phyloP scores from a whole-genome alignment of 495 filamentous ascomycete genomes.

The Venustampulla echinocandica region DNA sequence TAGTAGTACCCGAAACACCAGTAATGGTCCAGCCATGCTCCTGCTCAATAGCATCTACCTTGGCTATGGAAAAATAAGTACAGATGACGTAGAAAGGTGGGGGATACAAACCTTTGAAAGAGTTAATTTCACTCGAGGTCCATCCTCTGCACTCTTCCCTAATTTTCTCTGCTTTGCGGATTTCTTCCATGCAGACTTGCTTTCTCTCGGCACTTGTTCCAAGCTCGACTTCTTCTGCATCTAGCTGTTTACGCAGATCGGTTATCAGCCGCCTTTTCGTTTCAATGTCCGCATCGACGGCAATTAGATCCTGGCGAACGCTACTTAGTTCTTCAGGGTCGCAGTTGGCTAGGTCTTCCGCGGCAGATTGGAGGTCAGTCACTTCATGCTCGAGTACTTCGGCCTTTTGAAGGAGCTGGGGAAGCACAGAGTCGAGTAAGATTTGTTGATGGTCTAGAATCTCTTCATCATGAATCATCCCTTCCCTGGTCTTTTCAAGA shows the following conservation, averaged over 20 bases:
- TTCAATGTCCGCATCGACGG: constrained; percentile 57
- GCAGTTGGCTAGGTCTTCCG: constrained; percentile 67
- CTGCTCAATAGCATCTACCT: constrained; percentile 58
- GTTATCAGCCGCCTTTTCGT: constrained; percentile 57
- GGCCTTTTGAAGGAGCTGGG: constrained; percentile 49
- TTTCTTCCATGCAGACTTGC: constrained; percentile 59
- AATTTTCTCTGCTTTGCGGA: constrained; percentile 73
- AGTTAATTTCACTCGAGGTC: constrained; percentile 67
- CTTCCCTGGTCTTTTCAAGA: constrained; percentile 61
- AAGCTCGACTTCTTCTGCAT: constrained; percentile 53
- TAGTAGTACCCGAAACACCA: constrained; percentile 45
- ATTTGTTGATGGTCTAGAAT: constrained; percentile 58
- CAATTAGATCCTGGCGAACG: constrained; percentile 53
- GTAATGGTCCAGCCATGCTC: constrained; percentile 73
- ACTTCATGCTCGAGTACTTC: constrained; percentile 53
- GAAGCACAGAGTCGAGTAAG: constrained; percentile 55
- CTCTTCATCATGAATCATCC: constrained; percentile 67
- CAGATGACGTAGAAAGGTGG: constrained; percentile 3
- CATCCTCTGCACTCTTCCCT: constrained; percentile 84
- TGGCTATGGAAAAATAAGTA: constrained; percentile 36
- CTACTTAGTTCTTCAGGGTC: constrained; percentile 68
- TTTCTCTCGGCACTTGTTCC: constrained; percentile 54
- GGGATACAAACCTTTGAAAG: constrained; percentile 53
- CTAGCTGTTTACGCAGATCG: constrained; percentile 52
- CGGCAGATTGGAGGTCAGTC: constrained; percentile 55